Evolutionary conservation across 495 filamentous ascomycete genomes (phyloP).

Genomic region (Sordaria brevicollis): DNA sequence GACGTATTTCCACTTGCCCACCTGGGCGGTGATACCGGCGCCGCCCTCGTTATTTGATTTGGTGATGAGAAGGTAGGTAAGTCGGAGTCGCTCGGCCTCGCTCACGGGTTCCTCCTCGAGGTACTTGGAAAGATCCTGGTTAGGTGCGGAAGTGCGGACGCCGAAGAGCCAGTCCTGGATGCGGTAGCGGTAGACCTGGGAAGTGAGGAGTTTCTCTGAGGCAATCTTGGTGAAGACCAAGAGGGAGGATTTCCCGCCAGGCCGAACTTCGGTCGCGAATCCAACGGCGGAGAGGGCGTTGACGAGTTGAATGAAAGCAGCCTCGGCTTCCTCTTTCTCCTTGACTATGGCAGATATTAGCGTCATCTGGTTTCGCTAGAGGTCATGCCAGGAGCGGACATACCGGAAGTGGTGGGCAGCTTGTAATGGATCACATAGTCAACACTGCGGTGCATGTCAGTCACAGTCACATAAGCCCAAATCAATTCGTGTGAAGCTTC

Average conservation of each 20-base stretch:
- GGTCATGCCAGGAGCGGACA: conserved; percentile 7
- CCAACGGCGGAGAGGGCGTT: conserved; percentile 61
- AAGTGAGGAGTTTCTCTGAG: conserved; percentile 50
- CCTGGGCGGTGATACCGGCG: conserved; percentile 74
- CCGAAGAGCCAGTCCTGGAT: conserved; percentile 96
- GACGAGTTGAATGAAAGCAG: conserved; percentile 66
- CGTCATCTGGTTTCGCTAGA: background rate
- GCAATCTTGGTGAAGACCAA: conserved; percentile 76
- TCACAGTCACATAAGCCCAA: conserved; percentile 8
- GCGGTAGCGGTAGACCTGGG: conserved; percentile 58
- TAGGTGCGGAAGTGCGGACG: conserved; percentile 68
- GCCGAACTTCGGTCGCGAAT: conserved; percentile 74
- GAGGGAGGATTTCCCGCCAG: conserved; percentile 64
- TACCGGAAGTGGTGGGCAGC: conserved; percentile 51
- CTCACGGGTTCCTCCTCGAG: conserved; percentile 60
- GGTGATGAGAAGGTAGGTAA: conserved; percentile 81
- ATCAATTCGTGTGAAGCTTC: background rate
- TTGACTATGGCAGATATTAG: conserved; percentile 19
- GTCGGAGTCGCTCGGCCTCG: conserved; percentile 79
- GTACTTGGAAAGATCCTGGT: conserved; percentile 55
- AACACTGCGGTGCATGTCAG: conserved; percentile 41
- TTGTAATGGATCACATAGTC: conserved; percentile 89
- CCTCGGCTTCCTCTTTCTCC: conserved; percentile 55
- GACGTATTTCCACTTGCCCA: conserved; percentile 79
- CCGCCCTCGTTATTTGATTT: conserved; percentile 72